These are phyloP conservation scores for Chlorociboria aeruginascens DNA, from an alignment of 495 filamentous ascomycete species.

Conservation along the genomic window DNA sequence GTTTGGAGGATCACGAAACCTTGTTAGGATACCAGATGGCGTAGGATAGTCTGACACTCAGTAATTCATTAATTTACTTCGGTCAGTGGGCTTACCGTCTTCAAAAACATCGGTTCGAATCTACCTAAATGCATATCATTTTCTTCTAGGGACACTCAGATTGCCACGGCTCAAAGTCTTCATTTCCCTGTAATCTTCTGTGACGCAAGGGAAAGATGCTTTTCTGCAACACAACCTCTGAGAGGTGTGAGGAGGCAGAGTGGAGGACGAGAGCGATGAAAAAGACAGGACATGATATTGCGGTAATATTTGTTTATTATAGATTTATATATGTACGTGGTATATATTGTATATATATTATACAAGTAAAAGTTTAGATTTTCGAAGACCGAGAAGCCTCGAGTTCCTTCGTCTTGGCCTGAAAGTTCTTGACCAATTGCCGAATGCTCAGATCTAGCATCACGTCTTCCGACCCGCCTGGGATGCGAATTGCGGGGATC, in stretches of 20 bases:
- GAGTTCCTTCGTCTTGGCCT: conserved; percentile 48
- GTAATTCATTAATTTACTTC: no score
- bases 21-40: conserved; percentile 4
- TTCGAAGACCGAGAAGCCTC: conserved; percentile 16
- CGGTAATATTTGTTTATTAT: not conserved
- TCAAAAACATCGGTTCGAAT: no score
- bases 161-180: no score
- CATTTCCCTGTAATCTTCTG: no score
- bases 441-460: conserved; percentile 58
- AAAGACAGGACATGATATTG: conserved; percentile 7
- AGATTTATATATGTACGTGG: not conserved
- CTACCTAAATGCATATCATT: no score
- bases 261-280: conserved; percentile 4
- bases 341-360: no score
- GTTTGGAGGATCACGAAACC: conserved; percentile 62
- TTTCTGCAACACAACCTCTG: no score
- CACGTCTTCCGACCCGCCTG: conserved; percentile 67
- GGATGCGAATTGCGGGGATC: conserved; percentile 49
- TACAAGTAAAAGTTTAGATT: no score
- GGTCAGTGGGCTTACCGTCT: no score
- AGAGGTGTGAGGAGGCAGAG: conserved; percentile 3
- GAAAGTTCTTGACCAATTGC: conserved; percentile 62
- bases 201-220: no score
- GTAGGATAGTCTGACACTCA: not conserved
- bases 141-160: no score